Conservation (phyloP, 2,329 filamentous ascomycete species). For the Neocucurbitaria cava region DNA sequence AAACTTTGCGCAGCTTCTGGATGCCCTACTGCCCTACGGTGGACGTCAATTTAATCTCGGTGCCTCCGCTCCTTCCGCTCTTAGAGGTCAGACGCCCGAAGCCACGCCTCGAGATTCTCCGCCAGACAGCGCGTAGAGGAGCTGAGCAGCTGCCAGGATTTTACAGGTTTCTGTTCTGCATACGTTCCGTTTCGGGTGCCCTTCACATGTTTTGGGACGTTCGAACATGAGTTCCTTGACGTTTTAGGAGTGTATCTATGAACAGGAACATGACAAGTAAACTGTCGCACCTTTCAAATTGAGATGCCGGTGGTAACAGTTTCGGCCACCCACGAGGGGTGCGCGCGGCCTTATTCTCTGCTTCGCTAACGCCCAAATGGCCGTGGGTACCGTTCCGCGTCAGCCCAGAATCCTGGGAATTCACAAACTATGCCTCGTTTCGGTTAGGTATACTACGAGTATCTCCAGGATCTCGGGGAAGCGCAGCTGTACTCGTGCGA, state of each 20-base stretch:
- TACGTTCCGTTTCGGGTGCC: not conserved
- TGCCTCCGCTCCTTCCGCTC: constrained; percentile 1
- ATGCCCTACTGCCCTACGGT: constrained; percentile 1
- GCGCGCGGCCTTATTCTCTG: not conserved
- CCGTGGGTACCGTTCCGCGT: constrained; percentile 10
- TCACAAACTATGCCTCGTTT: constrained; percentile 13
- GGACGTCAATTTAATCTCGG: constrained; percentile 14
- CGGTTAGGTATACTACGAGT: constrained; percentile 24
- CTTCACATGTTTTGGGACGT: not conserved
- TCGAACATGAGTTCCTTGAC: not conserved
- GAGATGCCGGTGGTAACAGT: not conserved
- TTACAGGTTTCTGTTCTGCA: not conserved
- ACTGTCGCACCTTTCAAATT: constrained; percentile 5
- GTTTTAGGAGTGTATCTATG: not conserved
- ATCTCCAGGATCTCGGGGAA: constrained; percentile 30
- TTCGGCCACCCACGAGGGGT: not conserved
- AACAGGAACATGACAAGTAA: constrained; percentile 2
- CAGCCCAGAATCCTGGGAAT: constrained; percentile 11
- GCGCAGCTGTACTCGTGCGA: constrained; percentile 23
- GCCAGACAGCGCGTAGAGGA: constrained; percentile 1
- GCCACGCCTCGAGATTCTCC: constrained; percentile 11
- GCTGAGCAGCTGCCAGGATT: not conserved
- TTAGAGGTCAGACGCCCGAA: not conserved
- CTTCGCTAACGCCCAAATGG: constrained; percentile 5
- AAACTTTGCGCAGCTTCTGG: not conserved